A percentile compares a stretch with the other conserved stretches of the same genome.
phyloP scores from a whole-genome alignment of 345 rosid genomes.

The Mallotus nudiflorus region DNA sequence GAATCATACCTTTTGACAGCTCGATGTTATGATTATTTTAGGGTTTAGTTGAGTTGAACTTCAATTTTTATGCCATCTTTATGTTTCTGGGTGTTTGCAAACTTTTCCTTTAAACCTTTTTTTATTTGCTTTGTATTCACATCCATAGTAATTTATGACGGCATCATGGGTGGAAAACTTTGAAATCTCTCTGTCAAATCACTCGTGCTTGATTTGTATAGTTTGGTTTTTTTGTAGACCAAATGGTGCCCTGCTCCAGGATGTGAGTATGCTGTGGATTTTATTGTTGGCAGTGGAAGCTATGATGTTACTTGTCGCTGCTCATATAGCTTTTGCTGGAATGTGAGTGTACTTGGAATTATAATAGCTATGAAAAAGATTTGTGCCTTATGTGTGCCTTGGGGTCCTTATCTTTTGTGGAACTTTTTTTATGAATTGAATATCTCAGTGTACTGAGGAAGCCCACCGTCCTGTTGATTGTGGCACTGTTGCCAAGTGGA shows the following conservation, averaged over 20 bases:
- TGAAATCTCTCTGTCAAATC: not conserved
- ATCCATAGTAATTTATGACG: not conserved
- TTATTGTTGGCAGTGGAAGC: slow-evolving; percentile 72
- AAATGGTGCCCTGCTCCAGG: slow-evolving; percentile 99
- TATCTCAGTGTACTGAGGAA: slow-evolving; percentile 87
- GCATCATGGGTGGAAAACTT: not conserved
- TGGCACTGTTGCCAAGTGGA: slow-evolving; percentile 86
- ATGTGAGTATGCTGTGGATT: slow-evolving; percentile 91
- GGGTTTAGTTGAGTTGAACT: not conserved
- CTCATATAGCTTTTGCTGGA: slow-evolving; percentile 87
- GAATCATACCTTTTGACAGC: not conserved
- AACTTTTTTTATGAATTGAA: not conserved
- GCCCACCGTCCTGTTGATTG: slow-evolving; percentile 99
- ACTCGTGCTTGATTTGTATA: not conserved
- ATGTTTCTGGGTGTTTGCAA: too few species aligned
- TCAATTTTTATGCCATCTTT: not conserved
- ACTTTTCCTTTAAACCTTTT: too few species aligned
- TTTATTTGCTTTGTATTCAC: too few species aligned
- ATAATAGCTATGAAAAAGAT: not conserved
- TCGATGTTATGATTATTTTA: not conserved
- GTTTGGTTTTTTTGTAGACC: slow-evolving; percentile 51
- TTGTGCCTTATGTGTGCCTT: not conserved
- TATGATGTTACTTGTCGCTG: slow-evolving; percentile 84
- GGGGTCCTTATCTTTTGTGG: not conserved
- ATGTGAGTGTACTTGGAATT: slow-evolving; percentile 47